A percentile compares a stretch with the other conserved stretches of the same genome.
Evolutionary conservation across 2,329 filamentous ascomycete genomes (phyloP).

Genomic region (Sclerotinia subarctica): DNA sequence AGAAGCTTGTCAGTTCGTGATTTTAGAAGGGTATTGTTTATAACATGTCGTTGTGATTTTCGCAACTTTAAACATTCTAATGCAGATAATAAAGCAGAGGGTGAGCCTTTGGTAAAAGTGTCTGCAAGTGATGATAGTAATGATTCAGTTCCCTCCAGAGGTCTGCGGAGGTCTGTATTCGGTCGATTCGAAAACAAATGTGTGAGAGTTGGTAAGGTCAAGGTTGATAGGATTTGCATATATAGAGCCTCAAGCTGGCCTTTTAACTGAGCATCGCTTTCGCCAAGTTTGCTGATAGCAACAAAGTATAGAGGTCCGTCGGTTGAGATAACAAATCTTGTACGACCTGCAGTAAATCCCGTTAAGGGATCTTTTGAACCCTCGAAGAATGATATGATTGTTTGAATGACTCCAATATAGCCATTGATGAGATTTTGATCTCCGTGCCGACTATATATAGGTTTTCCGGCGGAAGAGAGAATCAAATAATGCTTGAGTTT

Average conservation of each 20-base stretch:
- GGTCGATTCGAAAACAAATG: slow-evolving; percentile 86
- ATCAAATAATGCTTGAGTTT: slow-evolving; percentile 98
- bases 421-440: slow-evolving; percentile 86
- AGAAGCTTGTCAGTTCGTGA: slow-evolving; percentile 73
- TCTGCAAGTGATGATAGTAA: slow-evolving; percentile 89
- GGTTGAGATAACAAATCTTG: slow-evolving; percentile 80
- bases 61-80: slow-evolving; percentile 90
- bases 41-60: slow-evolving; percentile 79
- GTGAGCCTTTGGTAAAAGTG: slow-evolving; percentile 89
- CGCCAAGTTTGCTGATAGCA: slow-evolving; percentile 86
- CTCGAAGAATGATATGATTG: slow-evolving; percentile 96
- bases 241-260: slow-evolving; percentile 90
- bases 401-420: slow-evolving; percentile 93
- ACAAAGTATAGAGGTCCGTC: slow-evolving; percentile 89
- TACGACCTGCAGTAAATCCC: slow-evolving; percentile 81
- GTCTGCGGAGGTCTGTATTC: slow-evolving; percentile 88
- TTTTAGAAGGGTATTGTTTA: slow-evolving; percentile 85
- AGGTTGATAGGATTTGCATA: slow-evolving; percentile 95
- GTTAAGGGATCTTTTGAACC: slow-evolving; percentile 71
- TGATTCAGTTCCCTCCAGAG: slow-evolving; percentile 85
- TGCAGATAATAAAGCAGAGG: slow-evolving; percentile 81
- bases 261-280: slow-evolving; percentile 84
- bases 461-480: slow-evolving; percentile 91
- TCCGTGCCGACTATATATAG: slow-evolving; percentile 93
- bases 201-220: slow-evolving; percentile 82